A percentile compares a stretch with the other conserved stretches of the same genome.
These are phyloP conservation scores for Haplosporangium gracile DNA, from an alignment of 192 early-diverging fungal genomes.

Conservation along the genomic window DNA sequence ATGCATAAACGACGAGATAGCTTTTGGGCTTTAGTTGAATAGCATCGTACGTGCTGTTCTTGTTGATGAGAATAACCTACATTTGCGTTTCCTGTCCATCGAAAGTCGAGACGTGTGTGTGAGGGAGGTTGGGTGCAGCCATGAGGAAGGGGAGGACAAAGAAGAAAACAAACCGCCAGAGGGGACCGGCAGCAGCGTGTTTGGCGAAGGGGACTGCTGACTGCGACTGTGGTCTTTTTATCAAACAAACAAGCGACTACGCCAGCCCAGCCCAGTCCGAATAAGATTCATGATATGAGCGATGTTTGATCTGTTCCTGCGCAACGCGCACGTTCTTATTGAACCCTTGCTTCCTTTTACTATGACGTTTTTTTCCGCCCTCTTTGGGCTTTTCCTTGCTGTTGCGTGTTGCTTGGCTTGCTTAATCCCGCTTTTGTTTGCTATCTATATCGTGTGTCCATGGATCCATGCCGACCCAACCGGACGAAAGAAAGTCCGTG, in stretches of 20 bases:
- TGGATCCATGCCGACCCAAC: too few species aligned
- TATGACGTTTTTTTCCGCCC: neutral
- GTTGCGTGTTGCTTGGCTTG: too few species aligned
- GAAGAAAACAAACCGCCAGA: neutral
- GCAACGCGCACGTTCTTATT: too few species aligned
- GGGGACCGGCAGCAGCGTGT: neutral
- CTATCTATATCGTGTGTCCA: neutral
- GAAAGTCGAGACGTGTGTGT: neutral
- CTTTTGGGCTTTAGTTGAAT: too few species aligned
- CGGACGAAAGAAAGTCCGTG: slow-evolving; percentile 5
- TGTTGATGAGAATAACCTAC: neutral
- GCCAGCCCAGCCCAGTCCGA: too few species aligned
- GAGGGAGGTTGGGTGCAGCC: neutral
- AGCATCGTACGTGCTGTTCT: neutral
- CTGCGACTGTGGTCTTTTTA: too few species aligned
- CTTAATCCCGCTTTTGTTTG: neutral
- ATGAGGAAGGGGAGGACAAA: slow-evolving; percentile 8
- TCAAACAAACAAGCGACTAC: too few species aligned
- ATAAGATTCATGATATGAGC: too few species aligned
- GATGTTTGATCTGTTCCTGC: too few species aligned
- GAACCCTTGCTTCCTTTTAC: too few species aligned
- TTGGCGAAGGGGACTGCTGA: neutral
- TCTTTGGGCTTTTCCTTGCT: too few species aligned
- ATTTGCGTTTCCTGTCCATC: slow-evolving; percentile 18
- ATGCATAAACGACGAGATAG: too few species aligned